Percentiles rank a stretch among this genome's conserved stretches.
Conservation (phyloP, 306 rosid species). For the Calophaca sinica region DNA sequence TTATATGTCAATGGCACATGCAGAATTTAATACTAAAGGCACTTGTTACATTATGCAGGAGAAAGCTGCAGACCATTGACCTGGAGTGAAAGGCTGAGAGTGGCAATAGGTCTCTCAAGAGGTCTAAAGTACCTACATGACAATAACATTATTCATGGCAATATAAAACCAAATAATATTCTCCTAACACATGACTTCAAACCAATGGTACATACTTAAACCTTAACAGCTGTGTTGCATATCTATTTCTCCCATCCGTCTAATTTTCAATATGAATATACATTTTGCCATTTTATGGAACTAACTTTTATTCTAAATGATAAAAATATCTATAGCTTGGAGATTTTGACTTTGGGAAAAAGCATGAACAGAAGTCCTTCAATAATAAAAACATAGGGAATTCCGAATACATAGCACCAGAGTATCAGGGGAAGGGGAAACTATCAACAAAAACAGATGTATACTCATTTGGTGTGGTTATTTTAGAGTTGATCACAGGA, state of each 20-base stretch:
- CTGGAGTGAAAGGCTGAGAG: conserved; percentile 73
- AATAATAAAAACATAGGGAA: conserved; percentile 39
- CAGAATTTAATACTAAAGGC: conserved; percentile 9
- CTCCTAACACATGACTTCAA: conserved; percentile 78
- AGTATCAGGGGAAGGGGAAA: conserved; percentile 47
- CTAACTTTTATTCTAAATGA: conserved; percentile 40
- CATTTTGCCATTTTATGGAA: conserved; percentile 3
- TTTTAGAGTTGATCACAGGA: conserved; percentile 60
- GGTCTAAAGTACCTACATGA: conserved; percentile 75
- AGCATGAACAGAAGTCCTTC: conserved; percentile 38
- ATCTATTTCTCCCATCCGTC: conserved; percentile 11
- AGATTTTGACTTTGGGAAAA: conserved; percentile 51
- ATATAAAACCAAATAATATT: conserved; percentile 78
- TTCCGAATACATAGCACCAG: conserved; percentile 52
- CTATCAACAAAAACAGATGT: conserved; percentile 50
- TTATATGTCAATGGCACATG: not conserved
- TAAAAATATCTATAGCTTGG: conserved; percentile 48
- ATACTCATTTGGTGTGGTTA: conserved; percentile 57
- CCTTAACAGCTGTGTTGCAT: conserved; percentile 29
- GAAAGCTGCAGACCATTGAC: conserved; percentile 53
- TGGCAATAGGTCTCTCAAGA: conserved; percentile 71
- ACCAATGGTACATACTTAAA: conserved; percentile 66
- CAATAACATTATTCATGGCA: conserved; percentile 79
- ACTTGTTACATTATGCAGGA: conserved; percentile 57
- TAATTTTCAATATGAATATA: not conserved